phyloP scores from a whole-genome alignment of 371 early-diverging fungal genomes.

The Saksenaea vasiformis region DNA sequence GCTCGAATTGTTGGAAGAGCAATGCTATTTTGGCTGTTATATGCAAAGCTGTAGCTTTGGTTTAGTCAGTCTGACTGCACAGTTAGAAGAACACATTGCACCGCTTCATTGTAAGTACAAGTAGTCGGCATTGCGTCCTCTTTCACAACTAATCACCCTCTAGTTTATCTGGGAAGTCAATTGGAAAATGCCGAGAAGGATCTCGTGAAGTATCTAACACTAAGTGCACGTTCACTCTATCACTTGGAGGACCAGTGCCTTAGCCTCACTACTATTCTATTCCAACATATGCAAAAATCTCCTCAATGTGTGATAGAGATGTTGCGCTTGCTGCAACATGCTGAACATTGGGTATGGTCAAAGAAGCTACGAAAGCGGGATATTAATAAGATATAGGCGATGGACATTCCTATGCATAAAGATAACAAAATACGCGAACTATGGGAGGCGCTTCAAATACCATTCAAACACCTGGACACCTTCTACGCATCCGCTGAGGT shows the following conservation, averaged over 20 bases:
- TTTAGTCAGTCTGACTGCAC: not conserved
- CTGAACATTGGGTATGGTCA: not conserved
- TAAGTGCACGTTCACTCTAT: conserved; percentile 4
- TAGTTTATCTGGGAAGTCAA: conserved; percentile 1
- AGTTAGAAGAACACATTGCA: conserved; percentile 9
- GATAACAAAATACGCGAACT: not conserved
- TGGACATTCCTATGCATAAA: not conserved
- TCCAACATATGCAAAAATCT: conserved; percentile 1
- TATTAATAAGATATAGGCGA: not conserved
- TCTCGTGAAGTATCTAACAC: not conserved
- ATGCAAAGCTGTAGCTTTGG: conserved; percentile 8
- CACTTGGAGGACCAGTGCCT: conserved; percentile 13
- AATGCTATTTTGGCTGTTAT: conserved; percentile 13
- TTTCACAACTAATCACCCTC: not conserved
- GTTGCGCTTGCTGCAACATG: not conserved
- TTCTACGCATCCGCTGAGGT: not conserved
- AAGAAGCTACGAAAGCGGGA: not conserved
- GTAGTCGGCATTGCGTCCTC: not conserved
- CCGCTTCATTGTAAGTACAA: conserved; percentile 7
- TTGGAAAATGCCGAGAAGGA: not conserved
- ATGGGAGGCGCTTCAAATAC: not conserved
- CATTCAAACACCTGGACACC: not conserved
- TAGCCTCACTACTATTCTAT: conserved; percentile 1
- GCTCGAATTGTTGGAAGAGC: conserved; percentile 9
- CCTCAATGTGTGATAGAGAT: not conserved